Evolutionary conservation across 2,329 filamentous ascomycete species (phyloP).

Genomic region (Scytalidium sp.): DNA sequence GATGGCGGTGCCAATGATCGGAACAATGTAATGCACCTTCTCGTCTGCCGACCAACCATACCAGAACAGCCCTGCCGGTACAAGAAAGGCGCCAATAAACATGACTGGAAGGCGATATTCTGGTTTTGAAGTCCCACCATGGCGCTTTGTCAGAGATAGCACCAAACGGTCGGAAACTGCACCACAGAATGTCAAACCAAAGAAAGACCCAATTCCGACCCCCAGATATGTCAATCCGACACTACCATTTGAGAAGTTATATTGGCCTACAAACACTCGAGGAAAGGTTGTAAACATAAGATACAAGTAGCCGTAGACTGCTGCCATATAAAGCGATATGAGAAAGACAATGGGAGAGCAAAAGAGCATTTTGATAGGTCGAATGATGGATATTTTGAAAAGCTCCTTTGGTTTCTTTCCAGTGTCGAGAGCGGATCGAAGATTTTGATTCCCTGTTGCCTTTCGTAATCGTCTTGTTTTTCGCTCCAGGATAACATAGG

Average conservation of each 20-base stretch:
- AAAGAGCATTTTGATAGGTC: conserved; percentile 36
- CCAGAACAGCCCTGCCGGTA: conserved; percentile 53
- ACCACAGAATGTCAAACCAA: conserved; percentile 29
- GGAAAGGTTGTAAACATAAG: conserved; percentile 51
- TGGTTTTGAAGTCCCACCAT: conserved; percentile 16
- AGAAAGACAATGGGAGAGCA: conserved; percentile 45
- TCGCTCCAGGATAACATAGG: conserved; percentile 39
- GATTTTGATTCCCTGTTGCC: conserved; percentile 43
- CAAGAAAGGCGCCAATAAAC: conserved; percentile 44
- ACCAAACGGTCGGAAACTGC: conserved; percentile 8
- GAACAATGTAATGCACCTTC: conserved; percentile 51
- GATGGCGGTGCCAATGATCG: conserved; percentile 50
- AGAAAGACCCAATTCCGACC: conserved; percentile 25
- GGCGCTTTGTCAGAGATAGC: conserved; percentile 19
- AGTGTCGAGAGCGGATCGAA: conserved; percentile 40
- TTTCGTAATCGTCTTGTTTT: conserved; percentile 39
- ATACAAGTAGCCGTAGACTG: conserved; percentile 53
- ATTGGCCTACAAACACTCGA: conserved; percentile 44
- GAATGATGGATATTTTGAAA: conserved; percentile 30
- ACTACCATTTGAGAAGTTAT: conserved; percentile 39
- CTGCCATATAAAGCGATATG: conserved; percentile 48
- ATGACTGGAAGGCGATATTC: conserved; percentile 37
- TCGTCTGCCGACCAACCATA: conserved; percentile 56
- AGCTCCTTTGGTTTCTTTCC: conserved; percentile 26
- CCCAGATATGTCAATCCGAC: conserved; percentile 32